phyloP scores from a whole-genome alignment of 352 stramenopile species.

The Chrysophaeum taylorii region DNA sequence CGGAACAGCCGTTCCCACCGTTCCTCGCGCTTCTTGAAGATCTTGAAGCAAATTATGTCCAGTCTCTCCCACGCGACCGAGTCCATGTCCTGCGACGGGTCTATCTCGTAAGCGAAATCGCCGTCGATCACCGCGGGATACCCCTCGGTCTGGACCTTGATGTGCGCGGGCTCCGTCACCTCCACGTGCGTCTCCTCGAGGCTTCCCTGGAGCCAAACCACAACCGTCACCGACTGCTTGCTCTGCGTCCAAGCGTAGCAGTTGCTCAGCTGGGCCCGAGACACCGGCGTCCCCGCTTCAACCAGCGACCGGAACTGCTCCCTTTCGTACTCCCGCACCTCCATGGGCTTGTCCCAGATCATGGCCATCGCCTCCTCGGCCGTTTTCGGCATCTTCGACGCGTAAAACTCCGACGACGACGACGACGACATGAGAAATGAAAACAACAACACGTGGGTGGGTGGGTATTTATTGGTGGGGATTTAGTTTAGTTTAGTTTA shows the following conservation, averaged over 20 bases:
- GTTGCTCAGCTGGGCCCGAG: neutral
- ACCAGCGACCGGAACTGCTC: neutral
- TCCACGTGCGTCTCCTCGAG: neutral
- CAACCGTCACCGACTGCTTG: neutral
- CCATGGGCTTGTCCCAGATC: neutral
- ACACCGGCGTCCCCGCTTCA: neutral
- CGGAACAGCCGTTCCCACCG: neutral
- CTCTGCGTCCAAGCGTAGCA: conserved; percentile 2
- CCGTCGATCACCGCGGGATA: neutral
- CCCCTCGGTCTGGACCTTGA: conserved; percentile 3
- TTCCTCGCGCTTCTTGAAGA: neutral
- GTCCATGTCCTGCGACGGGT: neutral
- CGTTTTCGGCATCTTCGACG: neutral
- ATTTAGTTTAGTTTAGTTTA: too few species aligned
- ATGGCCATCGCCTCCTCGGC: neutral
- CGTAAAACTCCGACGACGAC: neutral
- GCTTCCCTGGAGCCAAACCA: neutral
- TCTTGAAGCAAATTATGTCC: conserved; percentile 1
- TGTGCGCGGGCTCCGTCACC: neutral
- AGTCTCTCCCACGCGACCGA: neutral
- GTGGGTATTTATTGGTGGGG: too few species aligned
- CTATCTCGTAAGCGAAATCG: neutral
- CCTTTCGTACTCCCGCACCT: neutral
- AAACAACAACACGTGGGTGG: too few species aligned
- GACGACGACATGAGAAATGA: neutral